Percentiles rank a stretch among this genome's conserved stretches.
These are phyloP conservation scores for Plectosphaerella cucumerina DNA, from an alignment of 2,329 filamentous ascomycete genomes.

Conservation along the genomic window DNA sequence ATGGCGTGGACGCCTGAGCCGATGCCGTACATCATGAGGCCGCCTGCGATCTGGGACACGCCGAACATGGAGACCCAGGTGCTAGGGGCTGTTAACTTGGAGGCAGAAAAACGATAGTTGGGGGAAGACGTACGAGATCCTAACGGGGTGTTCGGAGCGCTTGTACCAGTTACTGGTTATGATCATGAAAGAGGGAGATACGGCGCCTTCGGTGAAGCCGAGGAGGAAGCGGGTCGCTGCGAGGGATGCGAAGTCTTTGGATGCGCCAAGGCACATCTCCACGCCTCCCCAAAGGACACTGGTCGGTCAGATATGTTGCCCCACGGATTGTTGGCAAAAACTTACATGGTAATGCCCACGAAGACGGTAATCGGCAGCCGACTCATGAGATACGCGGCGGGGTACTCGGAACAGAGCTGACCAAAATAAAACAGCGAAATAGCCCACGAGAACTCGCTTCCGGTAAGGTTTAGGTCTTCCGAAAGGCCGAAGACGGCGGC, in stretches of 20 bases:
- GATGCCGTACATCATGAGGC: conserved; percentile 22
- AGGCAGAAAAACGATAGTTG: background rate
- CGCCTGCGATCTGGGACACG: conserved; percentile 20
- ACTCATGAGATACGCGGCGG: conserved; percentile 3
- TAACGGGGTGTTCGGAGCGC: conserved; percentile 53
- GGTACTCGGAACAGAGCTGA: background rate
- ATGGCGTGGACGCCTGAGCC: conserved; percentile 12
- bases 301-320: background rate
- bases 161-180: conserved; percentile 45
- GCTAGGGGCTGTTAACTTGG: background rate
- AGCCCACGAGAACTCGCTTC: conserved; percentile 8
- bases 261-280: conserved; percentile 18
- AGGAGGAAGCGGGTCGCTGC: conserved; percentile 21
- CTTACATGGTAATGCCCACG: conserved; percentile 11
- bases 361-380: conserved; percentile 9
- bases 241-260: conserved; percentile 16
- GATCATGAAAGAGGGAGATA: conserved; percentile 40
- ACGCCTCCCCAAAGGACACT: conserved; percentile 20
- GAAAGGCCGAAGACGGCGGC: conserved; percentile 3
- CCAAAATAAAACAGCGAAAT: conserved; percentile 9
- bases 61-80: conserved; percentile 23
- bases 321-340: background rate
- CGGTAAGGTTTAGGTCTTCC: conserved; percentile 5
- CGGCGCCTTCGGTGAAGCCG: conserved; percentile 23
- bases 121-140: conserved; percentile 27